Conservation (phyloP, 2,329 filamentous ascomycete genomes). For the Byssochlamys sp. region DNA sequence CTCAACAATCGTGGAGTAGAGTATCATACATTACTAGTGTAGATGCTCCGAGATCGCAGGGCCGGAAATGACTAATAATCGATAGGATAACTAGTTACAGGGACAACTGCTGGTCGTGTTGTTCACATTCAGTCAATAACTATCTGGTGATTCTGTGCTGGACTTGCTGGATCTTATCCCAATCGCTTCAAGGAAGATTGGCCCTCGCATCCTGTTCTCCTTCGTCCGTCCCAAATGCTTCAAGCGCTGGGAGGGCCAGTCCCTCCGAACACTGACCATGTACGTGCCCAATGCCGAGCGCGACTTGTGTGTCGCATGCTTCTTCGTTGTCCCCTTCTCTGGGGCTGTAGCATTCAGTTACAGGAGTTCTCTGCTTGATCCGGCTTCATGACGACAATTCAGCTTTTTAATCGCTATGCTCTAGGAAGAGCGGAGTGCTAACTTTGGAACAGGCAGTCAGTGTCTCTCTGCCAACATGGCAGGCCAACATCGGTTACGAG, state of each 20-base stretch:
- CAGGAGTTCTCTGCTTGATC: not conserved
- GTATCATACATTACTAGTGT: not conserved
- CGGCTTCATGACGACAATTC: not conserved
- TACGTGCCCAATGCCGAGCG: constrained; percentile 36
- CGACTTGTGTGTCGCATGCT: not conserved
- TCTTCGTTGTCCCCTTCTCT: not conserved
- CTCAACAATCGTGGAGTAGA: no score
- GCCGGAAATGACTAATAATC: not conserved
- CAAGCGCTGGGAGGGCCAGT: constrained; percentile 58
- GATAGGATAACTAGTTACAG: not conserved
- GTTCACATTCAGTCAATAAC: not conserved
- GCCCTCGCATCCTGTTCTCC: not conserved
- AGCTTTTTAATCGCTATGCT: not conserved
- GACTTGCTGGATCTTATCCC: not conserved
- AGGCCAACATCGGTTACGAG: constrained; percentile 82
- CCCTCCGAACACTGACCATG: constrained; percentile 68
- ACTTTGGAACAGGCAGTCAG: constrained; percentile 66
- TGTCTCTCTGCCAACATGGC: constrained; percentile 90
- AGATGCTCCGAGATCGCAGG: not conserved
- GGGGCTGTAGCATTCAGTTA: not conserved
- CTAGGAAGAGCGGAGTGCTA: not conserved
- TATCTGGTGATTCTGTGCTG: not conserved
- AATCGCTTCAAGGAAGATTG: not conserved
- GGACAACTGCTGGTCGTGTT: not conserved
- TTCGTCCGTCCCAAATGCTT: constrained; percentile 19